A percentile compares a stretch with the other conserved stretches of the same genome.
Conservation (phyloP, 148 eudicot genomes). For the Simmondsia chinensis region DNA sequence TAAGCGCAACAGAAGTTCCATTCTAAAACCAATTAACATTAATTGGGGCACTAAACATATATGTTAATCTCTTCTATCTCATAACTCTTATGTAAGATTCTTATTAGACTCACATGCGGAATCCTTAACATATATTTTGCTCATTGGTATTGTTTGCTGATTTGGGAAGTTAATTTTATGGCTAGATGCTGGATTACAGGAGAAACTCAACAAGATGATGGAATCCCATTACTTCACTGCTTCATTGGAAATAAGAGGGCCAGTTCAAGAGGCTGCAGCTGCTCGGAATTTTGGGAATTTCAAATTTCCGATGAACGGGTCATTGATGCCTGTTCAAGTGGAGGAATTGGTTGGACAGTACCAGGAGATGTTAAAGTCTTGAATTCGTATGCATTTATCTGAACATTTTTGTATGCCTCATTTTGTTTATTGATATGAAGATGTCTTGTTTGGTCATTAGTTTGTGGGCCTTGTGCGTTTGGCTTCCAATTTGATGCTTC, state of each 20-base stretch:
- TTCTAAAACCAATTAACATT: no score
- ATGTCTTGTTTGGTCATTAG: no score
- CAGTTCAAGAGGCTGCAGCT: constrained; percentile 73
- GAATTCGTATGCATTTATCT: neutral
- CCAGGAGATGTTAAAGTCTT: constrained; percentile 43
- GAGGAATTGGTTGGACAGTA: constrained; percentile 38
- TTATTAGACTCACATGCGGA: no score
- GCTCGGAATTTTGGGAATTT: constrained; percentile 62
- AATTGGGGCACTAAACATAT: no score
- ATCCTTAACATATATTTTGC: no score
- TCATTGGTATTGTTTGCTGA: no score
- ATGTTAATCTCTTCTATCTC: no score
- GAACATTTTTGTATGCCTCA: neutral
- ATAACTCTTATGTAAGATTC: no score
- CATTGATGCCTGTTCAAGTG: constrained; percentile 33
- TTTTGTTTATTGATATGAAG: neutral
- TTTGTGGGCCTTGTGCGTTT: no score
- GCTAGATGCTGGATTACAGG: constrained; percentile 66
- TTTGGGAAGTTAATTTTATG: neutral
- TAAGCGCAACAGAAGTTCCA: no score
- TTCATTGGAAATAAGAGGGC: constrained; percentile 58
- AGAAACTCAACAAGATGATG: constrained; percentile 73
- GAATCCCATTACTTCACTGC: constrained; percentile 69
- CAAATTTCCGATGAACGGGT: constrained; percentile 34
- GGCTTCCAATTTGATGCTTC: no score